Evolutionary conservation across 768 basidiomycete genomes (phyloP).

Genomic region (Tephrocybe rancida): DNA sequence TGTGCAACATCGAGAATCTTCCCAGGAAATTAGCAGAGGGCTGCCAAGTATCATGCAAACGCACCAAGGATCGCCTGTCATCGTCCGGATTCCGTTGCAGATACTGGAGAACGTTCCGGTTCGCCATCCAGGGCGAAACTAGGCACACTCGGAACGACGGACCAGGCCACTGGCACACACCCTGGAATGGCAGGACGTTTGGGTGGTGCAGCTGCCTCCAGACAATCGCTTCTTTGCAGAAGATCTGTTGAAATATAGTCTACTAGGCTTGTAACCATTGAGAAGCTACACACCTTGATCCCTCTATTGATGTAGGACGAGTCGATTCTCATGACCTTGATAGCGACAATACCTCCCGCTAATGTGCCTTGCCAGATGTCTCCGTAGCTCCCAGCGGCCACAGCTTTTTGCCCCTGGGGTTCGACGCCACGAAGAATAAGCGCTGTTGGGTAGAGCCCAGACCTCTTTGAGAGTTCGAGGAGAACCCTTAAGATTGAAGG

Average conservation of each 20-base stretch:
- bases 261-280: not conserved
- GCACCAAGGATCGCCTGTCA: slow-evolving; percentile 3
- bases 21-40: not conserved
- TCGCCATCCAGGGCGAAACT: slow-evolving; percentile 13
- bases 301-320: not conserved
- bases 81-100: slow-evolving; percentile 3
- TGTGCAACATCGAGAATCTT: slow-evolving; percentile 10
- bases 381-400: slow-evolving; percentile 5
- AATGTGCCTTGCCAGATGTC: slow-evolving; percentile 12
- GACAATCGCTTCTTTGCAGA: slow-evolving; percentile 10
- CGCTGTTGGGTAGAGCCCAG: slow-evolving; percentile 6
- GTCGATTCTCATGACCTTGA: slow-evolving; percentile 13
- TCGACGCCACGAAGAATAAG: slow-evolving; percentile 9
- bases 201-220: slow-evolving; percentile 12
- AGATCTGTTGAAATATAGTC: not conserved
- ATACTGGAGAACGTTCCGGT: slow-evolving; percentile 9
- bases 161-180: slow-evolving; percentile 12
- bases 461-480: slow-evolving; percentile 4
- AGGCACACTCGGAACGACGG: slow-evolving; percentile 7
- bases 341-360: slow-evolving; percentile 3
- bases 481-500: slow-evolving; percentile 3
- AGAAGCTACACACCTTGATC: not conserved
- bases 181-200: slow-evolving; percentile 8
- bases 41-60: not conserved
- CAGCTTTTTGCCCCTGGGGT: slow-evolving; percentile 1